phyloP scores from a whole-genome alignment of 192 early-diverging fungal genomes.

The Coemansia sp. region DNA sequence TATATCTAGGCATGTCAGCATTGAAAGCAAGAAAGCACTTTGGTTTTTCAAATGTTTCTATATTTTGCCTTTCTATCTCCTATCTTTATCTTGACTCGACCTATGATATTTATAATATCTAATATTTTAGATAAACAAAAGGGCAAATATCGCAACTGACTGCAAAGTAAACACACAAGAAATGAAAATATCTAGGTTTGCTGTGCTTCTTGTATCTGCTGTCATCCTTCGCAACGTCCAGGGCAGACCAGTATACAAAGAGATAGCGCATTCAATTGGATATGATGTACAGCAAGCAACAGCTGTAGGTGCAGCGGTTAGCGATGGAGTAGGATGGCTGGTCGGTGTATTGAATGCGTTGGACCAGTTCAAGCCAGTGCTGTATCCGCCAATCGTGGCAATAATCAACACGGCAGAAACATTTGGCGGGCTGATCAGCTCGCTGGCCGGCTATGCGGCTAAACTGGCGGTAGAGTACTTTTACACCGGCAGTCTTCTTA shows the following conservation, averaged over 20 bases:
- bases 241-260: slow-evolving; percentile 31
- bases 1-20: too few species aligned
- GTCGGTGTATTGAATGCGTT: slow-evolving; percentile 15
- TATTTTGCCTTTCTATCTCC: too few species aligned
- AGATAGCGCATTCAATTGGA: slow-evolving; percentile 39
- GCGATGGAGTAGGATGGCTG: slow-evolving; percentile 19
- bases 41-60: too few species aligned
- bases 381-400: slow-evolving; percentile 26
- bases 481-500: slow-evolving; percentile 34
- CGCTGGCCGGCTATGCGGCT: slow-evolving; percentile 25
- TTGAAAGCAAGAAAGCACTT: too few species aligned
- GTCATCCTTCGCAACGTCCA: neutral
- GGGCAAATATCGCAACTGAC: neutral
- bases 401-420: slow-evolving; percentile 22
- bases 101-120: too few species aligned
- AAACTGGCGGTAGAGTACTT: slow-evolving; percentile 21
- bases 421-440: slow-evolving; percentile 31
- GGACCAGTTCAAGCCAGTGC: slow-evolving; percentile 43
- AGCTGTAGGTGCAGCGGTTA: slow-evolving; percentile 25
- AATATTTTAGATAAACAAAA: too few species aligned
- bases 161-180: neutral
- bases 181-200: slow-evolving; percentile 15
- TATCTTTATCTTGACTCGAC: too few species aligned
- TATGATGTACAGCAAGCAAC: slow-evolving; percentile 25
- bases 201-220: slow-evolving; percentile 2